A percentile compares a stretch with the other conserved stretches of the same genome.
Evolutionary conservation across 495 filamentous ascomycete species (phyloP).

Genomic region (Penicillium parvum): DNA sequence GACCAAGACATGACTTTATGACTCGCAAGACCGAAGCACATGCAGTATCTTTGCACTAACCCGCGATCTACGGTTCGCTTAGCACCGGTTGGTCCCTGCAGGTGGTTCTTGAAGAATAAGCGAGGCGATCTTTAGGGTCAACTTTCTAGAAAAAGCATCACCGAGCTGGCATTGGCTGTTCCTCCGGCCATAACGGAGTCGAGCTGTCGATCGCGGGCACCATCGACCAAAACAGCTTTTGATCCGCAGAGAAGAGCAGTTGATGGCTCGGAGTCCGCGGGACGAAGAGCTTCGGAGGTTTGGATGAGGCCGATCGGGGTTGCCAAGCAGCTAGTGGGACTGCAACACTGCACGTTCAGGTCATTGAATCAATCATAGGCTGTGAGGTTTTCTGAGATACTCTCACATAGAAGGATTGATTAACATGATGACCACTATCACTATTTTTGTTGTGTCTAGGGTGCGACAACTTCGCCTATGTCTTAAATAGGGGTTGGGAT

Average conservation of each 20-base stretch:
- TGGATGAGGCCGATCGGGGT: constrained; percentile 7
- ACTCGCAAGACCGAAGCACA: background rate
- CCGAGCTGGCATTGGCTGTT: background rate
- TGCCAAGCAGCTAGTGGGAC: constrained; percentile 14
- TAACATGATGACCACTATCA: too few relatives aligned
- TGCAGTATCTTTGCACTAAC: background rate
- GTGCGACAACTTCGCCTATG: too few relatives aligned
- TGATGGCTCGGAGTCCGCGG: too few relatives aligned
- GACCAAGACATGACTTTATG: constrained; percentile 3
- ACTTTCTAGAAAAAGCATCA: too few relatives aligned
- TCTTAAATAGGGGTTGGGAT: too few relatives aligned
- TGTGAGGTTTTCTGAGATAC: background rate
- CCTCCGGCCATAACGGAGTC: background rate
- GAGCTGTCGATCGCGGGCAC: background rate
- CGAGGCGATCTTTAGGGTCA: constrained; percentile 1
- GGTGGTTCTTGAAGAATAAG: background rate
- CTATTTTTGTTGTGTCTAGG: too few relatives aligned
- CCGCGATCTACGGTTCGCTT: constrained; percentile 10
- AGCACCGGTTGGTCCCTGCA: constrained; percentile 1
- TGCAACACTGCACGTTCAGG: constrained; percentile 10
- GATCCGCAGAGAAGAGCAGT: too few relatives aligned
- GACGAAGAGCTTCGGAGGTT: too few relatives aligned
- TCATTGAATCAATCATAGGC: constrained; percentile 1
- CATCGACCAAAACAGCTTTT: too few relatives aligned
- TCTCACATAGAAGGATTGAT: background rate